Percentiles rank a stretch among this genome's conserved stretches.
These are phyloP conservation scores for Fonsecaea nubica DNA, from an alignment of 2,329 filamentous ascomycete genomes.

Conservation along the genomic window DNA sequence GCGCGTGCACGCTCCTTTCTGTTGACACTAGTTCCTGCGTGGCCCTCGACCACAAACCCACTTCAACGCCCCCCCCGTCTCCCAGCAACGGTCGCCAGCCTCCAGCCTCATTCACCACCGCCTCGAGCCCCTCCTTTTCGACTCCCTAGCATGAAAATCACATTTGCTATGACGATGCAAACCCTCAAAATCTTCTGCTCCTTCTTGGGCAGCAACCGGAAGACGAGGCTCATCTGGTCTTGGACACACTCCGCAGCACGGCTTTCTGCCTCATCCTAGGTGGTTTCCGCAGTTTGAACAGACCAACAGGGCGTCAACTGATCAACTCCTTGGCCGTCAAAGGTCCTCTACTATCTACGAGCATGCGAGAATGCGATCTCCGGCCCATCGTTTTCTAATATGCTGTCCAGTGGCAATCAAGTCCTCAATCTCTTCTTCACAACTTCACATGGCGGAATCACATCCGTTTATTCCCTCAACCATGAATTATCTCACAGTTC, in stretches of 20 bases:
- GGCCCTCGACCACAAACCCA: conserved; percentile 16
- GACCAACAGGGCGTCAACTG: background rate
- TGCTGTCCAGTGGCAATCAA: background rate
- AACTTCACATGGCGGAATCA: background rate
- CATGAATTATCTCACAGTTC: background rate
- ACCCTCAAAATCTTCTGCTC: conserved; percentile 29
- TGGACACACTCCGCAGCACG: background rate
- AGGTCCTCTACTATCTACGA: background rate
- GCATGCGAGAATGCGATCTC: background rate
- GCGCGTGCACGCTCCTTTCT: conserved; percentile 25
- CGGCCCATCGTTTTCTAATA: background rate
- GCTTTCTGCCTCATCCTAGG: conserved; percentile 6
- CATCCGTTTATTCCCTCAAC: conserved; percentile 14
- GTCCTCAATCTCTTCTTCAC: background rate
- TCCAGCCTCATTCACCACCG: conserved; percentile 7
- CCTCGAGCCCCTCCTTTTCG: conserved; percentile 21
- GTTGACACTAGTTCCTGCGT: conserved; percentile 31
- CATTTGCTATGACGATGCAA: conserved; percentile 30
- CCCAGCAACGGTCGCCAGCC: conserved; percentile 28
- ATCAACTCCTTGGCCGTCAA: background rate
- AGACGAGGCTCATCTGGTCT: conserved; percentile 26
- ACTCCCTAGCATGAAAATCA: conserved; percentile 29
- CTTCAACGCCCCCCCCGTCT: conserved; percentile 12
- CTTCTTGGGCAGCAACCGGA: conserved; percentile 30
- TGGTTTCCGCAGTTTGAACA: background rate